Conservation (phyloP, 116 monocot genomes). For the Zostera marina region DNA sequence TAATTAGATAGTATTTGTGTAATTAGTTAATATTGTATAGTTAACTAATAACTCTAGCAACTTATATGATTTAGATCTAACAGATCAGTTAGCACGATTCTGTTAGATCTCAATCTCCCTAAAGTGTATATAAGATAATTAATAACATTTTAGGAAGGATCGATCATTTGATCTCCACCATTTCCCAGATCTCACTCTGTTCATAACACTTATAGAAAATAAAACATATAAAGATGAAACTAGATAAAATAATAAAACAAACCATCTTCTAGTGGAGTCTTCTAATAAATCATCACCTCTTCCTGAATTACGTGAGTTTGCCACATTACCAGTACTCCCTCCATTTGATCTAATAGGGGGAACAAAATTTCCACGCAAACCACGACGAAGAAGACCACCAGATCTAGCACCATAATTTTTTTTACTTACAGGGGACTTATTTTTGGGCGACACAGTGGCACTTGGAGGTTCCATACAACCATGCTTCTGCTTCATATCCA, state of each 20-base stretch:
- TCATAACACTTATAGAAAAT: too few relatives aligned
- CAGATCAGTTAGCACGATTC: too few relatives aligned
- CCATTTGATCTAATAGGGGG: constrained; percentile 81
- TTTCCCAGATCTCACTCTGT: too few relatives aligned
- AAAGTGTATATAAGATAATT: too few relatives aligned
- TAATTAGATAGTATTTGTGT: too few relatives aligned
- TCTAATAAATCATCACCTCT: constrained; percentile 69
- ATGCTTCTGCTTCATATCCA: constrained; percentile 53
- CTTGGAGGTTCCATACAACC: constrained; percentile 22
- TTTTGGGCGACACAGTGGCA: constrained; percentile 44
- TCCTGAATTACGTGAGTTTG: constrained; percentile 38
- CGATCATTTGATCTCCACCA: too few relatives aligned
- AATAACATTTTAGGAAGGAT: too few relatives aligned
- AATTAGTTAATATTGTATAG: too few relatives aligned
- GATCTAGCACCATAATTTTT: constrained; percentile 47
- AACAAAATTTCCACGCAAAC: constrained; percentile 86
- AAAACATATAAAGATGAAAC: too few relatives aligned
- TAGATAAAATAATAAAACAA: constrained; percentile 7
- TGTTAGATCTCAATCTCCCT: too few relatives aligned
- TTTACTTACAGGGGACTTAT: constrained; percentile 17
- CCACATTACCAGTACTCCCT: constrained; percentile 33
- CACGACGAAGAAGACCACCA: constrained; percentile 60
- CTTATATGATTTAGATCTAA: too few relatives aligned
- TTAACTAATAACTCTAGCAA: too few relatives aligned
- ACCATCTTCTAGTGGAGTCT: constrained; percentile 94